A percentile compares a stretch with the other conserved stretches of the same genome.
These are phyloP conservation scores for Fusarium zealandicum DNA, from an alignment of 2,329 filamentous ascomycete species.

Conservation along the genomic window DNA sequence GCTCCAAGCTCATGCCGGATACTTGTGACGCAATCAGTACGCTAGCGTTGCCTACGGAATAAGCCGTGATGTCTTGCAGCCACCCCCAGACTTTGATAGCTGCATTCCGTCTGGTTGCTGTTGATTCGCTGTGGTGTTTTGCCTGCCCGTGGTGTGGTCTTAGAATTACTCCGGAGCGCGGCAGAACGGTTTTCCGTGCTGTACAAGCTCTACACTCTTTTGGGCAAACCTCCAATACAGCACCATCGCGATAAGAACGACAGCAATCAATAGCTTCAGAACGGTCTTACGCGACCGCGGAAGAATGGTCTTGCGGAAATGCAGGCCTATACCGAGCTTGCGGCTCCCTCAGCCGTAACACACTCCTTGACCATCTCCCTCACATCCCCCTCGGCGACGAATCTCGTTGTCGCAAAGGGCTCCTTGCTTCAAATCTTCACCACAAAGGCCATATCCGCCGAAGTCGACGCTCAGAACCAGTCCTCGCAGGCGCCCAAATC, in stretches of 20 bases:
- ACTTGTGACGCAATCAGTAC: slow-evolving; percentile 40
- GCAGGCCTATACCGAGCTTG: slow-evolving; percentile 98
- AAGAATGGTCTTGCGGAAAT: slow-evolving; percentile 61
- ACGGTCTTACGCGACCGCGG: slow-evolving; percentile 32
- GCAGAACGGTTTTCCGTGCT: slow-evolving; percentile 20
- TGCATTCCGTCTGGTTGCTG: background rate
- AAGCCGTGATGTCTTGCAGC: slow-evolving; percentile 1
- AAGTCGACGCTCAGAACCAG: slow-evolving; percentile 60
- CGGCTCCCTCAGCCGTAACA: slow-evolving; percentile 92
- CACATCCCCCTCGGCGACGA: slow-evolving; percentile 75
- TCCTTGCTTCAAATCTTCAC: slow-evolving; percentile 93
- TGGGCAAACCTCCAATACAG: slow-evolving; percentile 28
- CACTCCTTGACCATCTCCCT: slow-evolving; percentile 85
- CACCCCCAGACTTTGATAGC: slow-evolving; percentile 8
- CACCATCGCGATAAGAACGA: slow-evolving; percentile 18
- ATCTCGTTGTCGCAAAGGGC: slow-evolving; percentile 90
- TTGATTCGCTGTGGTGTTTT: background rate
- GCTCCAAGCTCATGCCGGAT: slow-evolving; percentile 23
- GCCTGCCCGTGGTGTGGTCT: background rate
- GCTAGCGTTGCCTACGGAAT: slow-evolving; percentile 24
- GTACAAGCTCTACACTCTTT: slow-evolving; percentile 32
- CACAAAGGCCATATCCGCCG: slow-evolving; percentile 70
- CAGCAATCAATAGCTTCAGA: slow-evolving; percentile 11
- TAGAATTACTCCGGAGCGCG: slow-evolving; percentile 10
- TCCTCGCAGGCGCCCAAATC: slow-evolving; percentile 48